These are phyloP conservation scores for Alternaria hordeiaustralica DNA, from an alignment of 2,329 filamentous ascomycete genomes.

Conservation along the genomic window DNA sequence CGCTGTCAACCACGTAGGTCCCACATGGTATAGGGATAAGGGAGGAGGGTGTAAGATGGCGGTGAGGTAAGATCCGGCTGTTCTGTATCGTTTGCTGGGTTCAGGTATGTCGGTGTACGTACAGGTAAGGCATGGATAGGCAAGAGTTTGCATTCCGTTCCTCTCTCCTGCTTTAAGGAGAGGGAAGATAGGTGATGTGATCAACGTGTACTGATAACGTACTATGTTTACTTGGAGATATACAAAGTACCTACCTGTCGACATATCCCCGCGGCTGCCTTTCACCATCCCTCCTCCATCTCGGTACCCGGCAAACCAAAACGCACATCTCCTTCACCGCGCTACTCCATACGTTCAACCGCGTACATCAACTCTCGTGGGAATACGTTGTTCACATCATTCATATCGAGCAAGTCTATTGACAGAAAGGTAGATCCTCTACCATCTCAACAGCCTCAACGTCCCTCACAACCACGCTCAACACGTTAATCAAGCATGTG, in stretches of 20 bases:
- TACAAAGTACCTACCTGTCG: neutral
- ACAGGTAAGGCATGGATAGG: neutral
- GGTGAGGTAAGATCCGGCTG: neutral
- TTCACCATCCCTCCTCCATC: neutral
- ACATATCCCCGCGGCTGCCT: neutral
- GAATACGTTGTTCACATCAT: neutral
- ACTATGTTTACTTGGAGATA: neutral
- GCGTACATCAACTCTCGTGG: neutral
- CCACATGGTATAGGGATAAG: neutral
- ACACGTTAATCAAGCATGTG: neutral
- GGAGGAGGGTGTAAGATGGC: neutral
- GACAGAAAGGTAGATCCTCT: neutral
- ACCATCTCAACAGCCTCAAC: neutral
- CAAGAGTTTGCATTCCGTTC: neutral
- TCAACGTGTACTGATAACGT: no score
- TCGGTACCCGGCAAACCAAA: neutral
- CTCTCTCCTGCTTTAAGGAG: no score
- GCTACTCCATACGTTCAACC: neutral
- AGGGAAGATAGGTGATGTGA: accelerated
- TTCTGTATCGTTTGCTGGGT: neutral
- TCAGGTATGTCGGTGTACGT: neutral
- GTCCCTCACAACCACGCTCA: neutral
- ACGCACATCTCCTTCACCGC: neutral
- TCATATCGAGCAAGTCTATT: neutral
- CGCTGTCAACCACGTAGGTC: neutral